Conservation (phyloP, 2,329 filamentous ascomycete genomes). For the Nothopassalora personata region DNA sequence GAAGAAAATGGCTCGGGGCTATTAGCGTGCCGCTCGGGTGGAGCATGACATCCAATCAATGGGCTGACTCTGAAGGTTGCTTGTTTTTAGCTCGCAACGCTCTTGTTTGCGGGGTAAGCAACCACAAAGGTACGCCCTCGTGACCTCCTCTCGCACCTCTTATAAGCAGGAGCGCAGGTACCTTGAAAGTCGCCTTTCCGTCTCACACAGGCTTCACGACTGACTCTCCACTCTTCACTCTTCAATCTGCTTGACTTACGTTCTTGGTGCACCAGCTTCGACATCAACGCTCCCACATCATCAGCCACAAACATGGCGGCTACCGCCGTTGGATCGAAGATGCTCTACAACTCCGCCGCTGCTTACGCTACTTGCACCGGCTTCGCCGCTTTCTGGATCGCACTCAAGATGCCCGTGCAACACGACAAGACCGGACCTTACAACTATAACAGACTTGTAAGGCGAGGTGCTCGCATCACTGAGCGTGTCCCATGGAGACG, state of each 20-base stretch:
- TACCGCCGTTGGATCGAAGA: constrained; percentile 13
- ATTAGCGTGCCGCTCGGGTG: not conserved
- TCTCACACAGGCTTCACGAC: not conserved
- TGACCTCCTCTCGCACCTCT: not conserved
- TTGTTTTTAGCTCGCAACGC: not conserved
- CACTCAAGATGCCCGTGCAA: constrained; percentile 27
- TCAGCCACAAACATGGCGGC: constrained; percentile 25
- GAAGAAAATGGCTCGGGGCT: not conserved
- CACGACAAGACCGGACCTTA: constrained; percentile 29
- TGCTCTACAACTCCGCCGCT: constrained; percentile 29
- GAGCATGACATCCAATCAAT: not conserved
- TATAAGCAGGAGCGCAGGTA: not conserved
- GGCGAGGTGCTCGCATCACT: constrained; percentile 12
- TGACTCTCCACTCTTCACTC: not conserved
- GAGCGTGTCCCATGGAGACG: constrained; percentile 29
- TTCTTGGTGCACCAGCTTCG: not conserved
- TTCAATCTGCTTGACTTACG: not conserved
- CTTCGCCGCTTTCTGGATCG: constrained; percentile 29
- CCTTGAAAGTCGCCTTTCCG: not conserved
- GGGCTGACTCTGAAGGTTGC: not conserved
- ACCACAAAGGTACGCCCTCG: not conserved
- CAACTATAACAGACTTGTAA: constrained; percentile 30
- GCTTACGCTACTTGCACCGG: constrained; percentile 29
- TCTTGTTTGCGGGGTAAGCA: not conserved
- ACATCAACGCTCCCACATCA: not conserved